Evolutionary conservation across 2,329 filamentous ascomycete genomes (phyloP).

Genomic region (Samsoniella hepiali): DNA sequence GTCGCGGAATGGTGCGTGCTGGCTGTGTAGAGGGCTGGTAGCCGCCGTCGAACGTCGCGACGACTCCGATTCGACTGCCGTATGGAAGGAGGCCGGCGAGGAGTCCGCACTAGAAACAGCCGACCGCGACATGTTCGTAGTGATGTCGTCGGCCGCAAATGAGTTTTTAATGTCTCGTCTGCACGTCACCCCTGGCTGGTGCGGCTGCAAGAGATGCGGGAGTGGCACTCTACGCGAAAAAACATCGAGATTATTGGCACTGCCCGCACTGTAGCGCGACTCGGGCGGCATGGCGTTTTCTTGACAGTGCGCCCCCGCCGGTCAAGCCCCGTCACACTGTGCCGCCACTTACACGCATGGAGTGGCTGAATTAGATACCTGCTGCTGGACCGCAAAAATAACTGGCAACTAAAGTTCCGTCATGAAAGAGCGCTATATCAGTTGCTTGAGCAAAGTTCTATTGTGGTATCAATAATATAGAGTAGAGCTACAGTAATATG

Average conservation of each 20-base stretch:
- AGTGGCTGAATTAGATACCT: not conserved
- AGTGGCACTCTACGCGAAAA: constrained; percentile 6
- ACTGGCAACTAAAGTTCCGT: not conserved
- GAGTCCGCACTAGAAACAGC: constrained; percentile 27
- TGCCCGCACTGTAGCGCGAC: not conserved
- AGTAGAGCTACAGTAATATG: not conserved
- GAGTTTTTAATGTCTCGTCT: not conserved
- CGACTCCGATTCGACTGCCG: constrained; percentile 29
- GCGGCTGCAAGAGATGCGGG: not conserved
- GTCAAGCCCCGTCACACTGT: not conserved
- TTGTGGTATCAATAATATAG: not conserved
- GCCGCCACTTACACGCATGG: not conserved
- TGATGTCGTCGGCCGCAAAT: not conserved
- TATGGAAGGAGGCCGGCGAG: constrained; percentile 36
- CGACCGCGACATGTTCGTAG: not conserved
- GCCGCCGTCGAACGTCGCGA: constrained; percentile 33
- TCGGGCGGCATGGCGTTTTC: not conserved
- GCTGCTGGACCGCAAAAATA: not conserved
- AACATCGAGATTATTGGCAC: not conserved
- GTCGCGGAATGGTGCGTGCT: constrained; percentile 46
- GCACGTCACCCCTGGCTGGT: constrained; percentile 3
- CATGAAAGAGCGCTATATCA: too few relatives aligned
- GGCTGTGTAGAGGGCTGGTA: constrained; percentile 33
- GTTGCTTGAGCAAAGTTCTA: too few relatives aligned
- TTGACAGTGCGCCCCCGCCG: not conserved